Evolutionary conservation across 805 yeast species (phyloP).

Genomic region (Wickerhamiella shivajii): DNA sequence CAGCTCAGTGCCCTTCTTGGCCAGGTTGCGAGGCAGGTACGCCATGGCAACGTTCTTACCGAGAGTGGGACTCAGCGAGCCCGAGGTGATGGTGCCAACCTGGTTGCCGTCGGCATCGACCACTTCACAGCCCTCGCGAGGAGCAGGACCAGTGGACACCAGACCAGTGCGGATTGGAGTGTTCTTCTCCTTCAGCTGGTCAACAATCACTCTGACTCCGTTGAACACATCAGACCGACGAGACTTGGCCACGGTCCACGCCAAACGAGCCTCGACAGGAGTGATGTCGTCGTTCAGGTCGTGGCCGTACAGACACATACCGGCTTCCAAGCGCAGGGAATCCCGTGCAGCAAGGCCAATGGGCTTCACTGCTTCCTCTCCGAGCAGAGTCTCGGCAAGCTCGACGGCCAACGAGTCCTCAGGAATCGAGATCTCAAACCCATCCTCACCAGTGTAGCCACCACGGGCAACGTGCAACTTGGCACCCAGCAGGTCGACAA

Average conservation of each 20-base stretch:
- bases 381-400: slow-evolving; percentile 47
- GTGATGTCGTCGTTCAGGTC: slow-evolving; percentile 68
- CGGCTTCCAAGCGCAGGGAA: slow-evolving; percentile 89
- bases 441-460: slow-evolving; percentile 98
- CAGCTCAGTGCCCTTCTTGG: slow-evolving; percentile 60
- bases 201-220: slow-evolving; percentile 56
- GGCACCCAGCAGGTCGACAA: slow-evolving; percentile 28
- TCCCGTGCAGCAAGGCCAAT: slow-evolving; percentile 98
- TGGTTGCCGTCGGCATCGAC: slow-evolving; percentile 40
- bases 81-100: slow-evolving; percentile 48
- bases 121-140: slow-evolving; percentile 64
- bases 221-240: slow-evolving; percentile 50
- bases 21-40: slow-evolving; percentile 54
- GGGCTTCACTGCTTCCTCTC: slow-evolving; percentile 46
- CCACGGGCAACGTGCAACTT: slow-evolving; percentile 76
- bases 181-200: slow-evolving; percentile 54
- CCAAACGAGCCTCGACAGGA: slow-evolving; percentile 77
- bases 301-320: slow-evolving; percentile 94
- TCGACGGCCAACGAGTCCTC: slow-evolving; percentile 34
- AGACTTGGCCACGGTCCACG: slow-evolving; percentile 79
- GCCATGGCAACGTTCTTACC: slow-evolving; percentile 84
- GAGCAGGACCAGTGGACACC: slow-evolving; percentile 73
- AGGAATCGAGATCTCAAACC: slow-evolving; percentile 80
- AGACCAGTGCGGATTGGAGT: slow-evolving; percentile 58
- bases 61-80: slow-evolving; percentile 52